Percentiles rank a stretch among this genome's conserved stretches.
phyloP scores from a whole-genome alignment of 2,329 filamentous ascomycete genomes.

The Decorospora gaudefroyi region DNA sequence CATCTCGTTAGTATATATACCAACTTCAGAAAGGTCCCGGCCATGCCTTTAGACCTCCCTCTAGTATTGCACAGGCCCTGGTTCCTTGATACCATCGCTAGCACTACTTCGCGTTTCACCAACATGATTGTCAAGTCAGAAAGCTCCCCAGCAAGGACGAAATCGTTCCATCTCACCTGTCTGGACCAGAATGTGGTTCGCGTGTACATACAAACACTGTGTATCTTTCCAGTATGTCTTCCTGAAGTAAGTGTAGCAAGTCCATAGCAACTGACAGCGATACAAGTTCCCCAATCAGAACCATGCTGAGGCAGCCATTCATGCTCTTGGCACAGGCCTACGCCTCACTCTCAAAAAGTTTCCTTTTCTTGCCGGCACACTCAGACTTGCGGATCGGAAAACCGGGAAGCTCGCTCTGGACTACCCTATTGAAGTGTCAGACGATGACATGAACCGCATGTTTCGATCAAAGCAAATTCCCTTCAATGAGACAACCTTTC shows the following conservation, averaged over 20 bases:
- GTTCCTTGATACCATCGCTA: slow-evolving; percentile 22
- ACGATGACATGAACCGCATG: slow-evolving; percentile 20
- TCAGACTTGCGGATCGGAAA: slow-evolving; percentile 30
- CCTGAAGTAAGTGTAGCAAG: background rate
- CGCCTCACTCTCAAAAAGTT: slow-evolving; percentile 31
- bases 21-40: slow-evolving; percentile 21
- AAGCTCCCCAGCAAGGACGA: slow-evolving; percentile 22
- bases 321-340: slow-evolving; percentile 31
- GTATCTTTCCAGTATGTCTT: slow-evolving; percentile 36
- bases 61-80: slow-evolving; percentile 25
- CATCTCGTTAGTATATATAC: slow-evolving; percentile 26
- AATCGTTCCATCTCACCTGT: slow-evolving; percentile 36
- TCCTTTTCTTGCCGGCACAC: slow-evolving; percentile 40
- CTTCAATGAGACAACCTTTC: slow-evolving; percentile 23
- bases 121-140: slow-evolving; percentile 37
- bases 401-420: slow-evolving; percentile 34
- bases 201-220: slow-evolving; percentile 39
- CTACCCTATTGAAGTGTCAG: slow-evolving; percentile 31
- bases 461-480: slow-evolving; percentile 31
- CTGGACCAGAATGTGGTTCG: slow-evolving; percentile 42
- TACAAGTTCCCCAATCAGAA: slow-evolving; percentile 35
- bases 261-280: slow-evolving; percentile 1
- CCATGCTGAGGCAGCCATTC: slow-evolving; percentile 34
- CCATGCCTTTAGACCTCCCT: slow-evolving; percentile 28
- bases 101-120: slow-evolving; percentile 19